Evolutionary conservation across 306 rosid genomes (phyloP).

Genomic region (Arachis stenosperma): DNA sequence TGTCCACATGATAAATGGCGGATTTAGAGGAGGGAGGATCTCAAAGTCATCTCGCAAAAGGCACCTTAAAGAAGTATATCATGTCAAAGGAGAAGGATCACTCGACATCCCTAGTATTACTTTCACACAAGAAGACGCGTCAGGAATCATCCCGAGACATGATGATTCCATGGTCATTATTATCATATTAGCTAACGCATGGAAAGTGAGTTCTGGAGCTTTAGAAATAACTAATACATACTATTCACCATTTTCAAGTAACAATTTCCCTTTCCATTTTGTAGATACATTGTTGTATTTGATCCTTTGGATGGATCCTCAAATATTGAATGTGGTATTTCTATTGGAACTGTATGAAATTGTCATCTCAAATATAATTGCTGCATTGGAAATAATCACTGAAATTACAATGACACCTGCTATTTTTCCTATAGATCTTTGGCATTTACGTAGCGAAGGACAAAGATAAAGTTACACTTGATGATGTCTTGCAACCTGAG

Average conservation of each 20-base stretch:
- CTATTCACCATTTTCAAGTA: conserved; percentile 3
- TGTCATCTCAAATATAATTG: conserved; percentile 9
- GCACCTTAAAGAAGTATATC: too few relatives aligned
- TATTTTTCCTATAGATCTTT: conserved; percentile 62
- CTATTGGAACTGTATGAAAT: conserved; percentile 85
- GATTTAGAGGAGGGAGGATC: too few relatives aligned
- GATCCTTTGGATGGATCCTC: conserved; percentile 77
- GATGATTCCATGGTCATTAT: too few relatives aligned
- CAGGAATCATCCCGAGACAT: too few relatives aligned
- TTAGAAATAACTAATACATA: background rate
- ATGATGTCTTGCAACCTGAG: too few relatives aligned
- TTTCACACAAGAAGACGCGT: too few relatives aligned
- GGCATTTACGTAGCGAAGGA: conserved; percentile 66
- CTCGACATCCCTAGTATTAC: too few relatives aligned
- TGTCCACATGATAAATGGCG: too few relatives aligned
- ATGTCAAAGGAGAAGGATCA: too few relatives aligned
- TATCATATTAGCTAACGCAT: background rate
- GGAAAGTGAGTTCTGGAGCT: conserved; percentile 46
- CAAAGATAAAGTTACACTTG: too few relatives aligned
- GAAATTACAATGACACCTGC: background rate
- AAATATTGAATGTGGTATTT: conserved; percentile 95
- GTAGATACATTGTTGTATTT: conserved; percentile 83
- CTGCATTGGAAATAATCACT: background rate
- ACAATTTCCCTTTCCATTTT: conserved; percentile 25
- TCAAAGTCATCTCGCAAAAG: too few relatives aligned